phyloP scores from a whole-genome alignment of 257 asterid genomes.

The Agastache rugosa region DNA sequence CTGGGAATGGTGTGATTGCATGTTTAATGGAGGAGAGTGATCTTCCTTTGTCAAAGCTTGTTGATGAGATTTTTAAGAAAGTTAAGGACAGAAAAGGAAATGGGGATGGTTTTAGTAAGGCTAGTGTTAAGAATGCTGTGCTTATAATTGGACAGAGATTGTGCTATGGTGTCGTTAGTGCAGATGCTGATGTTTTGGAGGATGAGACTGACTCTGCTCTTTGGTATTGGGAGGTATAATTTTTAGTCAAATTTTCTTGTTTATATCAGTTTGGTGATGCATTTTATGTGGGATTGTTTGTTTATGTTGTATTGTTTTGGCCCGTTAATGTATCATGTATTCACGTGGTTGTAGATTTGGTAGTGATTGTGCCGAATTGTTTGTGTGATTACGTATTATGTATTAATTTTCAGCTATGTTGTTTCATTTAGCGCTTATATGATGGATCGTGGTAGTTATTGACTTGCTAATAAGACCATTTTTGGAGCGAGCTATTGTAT shows the following conservation, averaged over 20 bases:
- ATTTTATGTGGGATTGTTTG: slow-evolving; percentile 3
- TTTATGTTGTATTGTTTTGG: slow-evolving; percentile 18
- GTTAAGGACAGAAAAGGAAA: slow-evolving; percentile 47
- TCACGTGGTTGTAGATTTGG: neutral
- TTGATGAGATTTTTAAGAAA: slow-evolving; percentile 62
- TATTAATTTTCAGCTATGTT: neutral
- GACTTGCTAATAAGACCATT: slow-evolving; percentile 2
- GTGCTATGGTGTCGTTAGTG: slow-evolving; percentile 62
- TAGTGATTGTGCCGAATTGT: neutral
- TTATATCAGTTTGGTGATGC: neutral
- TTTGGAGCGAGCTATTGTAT: neutral
- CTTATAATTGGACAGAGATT: slow-evolving; percentile 74
- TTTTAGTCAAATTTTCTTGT: neutral
- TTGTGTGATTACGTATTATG: slow-evolving; percentile 22
- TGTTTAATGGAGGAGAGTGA: slow-evolving; percentile 81
- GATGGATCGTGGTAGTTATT: neutral
- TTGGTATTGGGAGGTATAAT: slow-evolving; percentile 95
- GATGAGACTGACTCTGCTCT: slow-evolving; percentile 76
- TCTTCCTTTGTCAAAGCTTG: slow-evolving; percentile 75
- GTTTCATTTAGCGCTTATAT: slow-evolving; percentile 1
- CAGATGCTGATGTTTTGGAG: slow-evolving; percentile 88
- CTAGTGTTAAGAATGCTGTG: slow-evolving; percentile 72
- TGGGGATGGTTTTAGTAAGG: slow-evolving; percentile 51
- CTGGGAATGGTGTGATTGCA: slow-evolving; percentile 60
- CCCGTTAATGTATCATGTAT: neutral